phyloP scores from a whole-genome alignment of 179 eudicot genomes.

The Silene noctiflora region DNA sequence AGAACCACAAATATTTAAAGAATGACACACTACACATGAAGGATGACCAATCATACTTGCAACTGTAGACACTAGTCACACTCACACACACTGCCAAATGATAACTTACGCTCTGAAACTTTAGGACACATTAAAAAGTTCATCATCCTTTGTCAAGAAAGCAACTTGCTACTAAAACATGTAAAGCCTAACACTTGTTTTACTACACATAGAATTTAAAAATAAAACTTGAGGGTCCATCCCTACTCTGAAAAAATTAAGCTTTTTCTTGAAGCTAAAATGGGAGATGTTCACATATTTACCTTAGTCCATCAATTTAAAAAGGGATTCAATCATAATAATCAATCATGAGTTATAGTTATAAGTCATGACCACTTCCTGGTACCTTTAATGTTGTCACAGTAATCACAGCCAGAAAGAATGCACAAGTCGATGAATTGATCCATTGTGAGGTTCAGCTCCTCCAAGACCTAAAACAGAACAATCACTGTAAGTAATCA shows the following conservation, averaged over 20 bases:
- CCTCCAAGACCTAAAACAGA: constrained; percentile 77
- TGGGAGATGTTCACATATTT: background rate
- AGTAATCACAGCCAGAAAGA: constrained; percentile 95
- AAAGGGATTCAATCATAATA: background rate
- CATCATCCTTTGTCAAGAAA: background rate
- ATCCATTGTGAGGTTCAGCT: constrained; percentile 86
- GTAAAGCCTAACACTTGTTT: background rate
- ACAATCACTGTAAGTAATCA: constrained; percentile 7
- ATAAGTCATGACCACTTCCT: background rate
- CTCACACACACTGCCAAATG: background rate
- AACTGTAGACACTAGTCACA: background rate
- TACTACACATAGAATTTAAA: background rate
- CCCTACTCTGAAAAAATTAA: background rate
- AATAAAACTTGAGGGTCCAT: background rate
- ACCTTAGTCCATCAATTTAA: background rate
- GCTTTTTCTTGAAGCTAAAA: background rate
- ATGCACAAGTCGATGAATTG: constrained; percentile 98
- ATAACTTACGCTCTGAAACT: background rate
- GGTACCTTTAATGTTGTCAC: constrained; percentile 90
- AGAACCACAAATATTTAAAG: background rate
- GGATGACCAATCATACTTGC: background rate
- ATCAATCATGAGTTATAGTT: background rate
- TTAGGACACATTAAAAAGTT: background rate
- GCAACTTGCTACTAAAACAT: constrained; percentile 10
- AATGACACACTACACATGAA: background rate